A percentile compares a stretch with the other conserved stretches of the same genome.
phyloP scores from a whole-genome alignment of 2,329 filamentous ascomycete genomes.

The Diplodia corticola region DNA sequence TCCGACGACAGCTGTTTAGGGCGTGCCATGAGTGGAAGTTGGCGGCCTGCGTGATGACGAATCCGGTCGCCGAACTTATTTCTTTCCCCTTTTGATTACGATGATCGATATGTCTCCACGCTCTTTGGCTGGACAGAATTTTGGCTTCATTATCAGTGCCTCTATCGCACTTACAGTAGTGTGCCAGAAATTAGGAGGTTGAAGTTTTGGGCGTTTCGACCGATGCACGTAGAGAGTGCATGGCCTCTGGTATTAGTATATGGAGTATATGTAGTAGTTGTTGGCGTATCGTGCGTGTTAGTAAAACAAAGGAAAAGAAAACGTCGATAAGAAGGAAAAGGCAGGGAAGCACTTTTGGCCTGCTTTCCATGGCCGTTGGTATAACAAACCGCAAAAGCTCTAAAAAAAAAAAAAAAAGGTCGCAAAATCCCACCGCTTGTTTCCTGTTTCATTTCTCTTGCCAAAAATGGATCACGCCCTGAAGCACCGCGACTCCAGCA shows the following conservation, averaged over 20 bases:
- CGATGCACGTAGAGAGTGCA: neutral
- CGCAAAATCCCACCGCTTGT: neutral
- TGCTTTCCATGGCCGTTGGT: neutral
- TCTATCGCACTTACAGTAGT: neutral
- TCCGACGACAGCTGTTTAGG: neutral
- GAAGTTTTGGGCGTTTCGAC: neutral
- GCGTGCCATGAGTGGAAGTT: neutral
- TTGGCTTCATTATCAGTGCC: neutral
- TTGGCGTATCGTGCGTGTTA: neutral
- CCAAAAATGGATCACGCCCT: neutral
- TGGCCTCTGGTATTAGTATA: neutral
- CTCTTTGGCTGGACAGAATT: neutral
- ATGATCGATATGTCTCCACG: neutral
- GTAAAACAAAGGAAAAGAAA: neutral
- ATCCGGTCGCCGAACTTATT: neutral
- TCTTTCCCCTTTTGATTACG: neutral
- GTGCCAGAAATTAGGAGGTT: neutral
- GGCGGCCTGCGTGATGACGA: neutral
- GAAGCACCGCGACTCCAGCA: neutral
- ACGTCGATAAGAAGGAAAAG: neutral
- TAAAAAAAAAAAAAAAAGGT: neutral
- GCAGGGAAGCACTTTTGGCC: neutral
- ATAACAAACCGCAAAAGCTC: neutral
- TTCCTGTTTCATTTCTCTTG: neutral
- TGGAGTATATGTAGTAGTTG: neutral